Base-by-base conservation (phyloP, 345 rosid species). In the Acer negundo region DNA sequence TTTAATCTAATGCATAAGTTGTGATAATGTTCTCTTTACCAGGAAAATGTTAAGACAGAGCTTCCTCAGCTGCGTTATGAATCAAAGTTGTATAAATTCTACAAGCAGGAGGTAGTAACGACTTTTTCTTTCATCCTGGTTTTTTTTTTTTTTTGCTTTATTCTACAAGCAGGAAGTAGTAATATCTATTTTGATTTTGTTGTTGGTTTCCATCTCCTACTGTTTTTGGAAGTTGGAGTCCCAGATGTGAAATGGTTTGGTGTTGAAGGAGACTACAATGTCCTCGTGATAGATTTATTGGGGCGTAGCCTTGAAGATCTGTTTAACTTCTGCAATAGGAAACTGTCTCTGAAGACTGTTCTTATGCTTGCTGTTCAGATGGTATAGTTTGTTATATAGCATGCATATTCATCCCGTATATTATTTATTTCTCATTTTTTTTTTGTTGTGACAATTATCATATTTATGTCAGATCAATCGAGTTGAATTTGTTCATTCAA, bases 71-170 rank as follows among this genome's bases (percentile, higher is more conserved):
- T 95, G 81, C 88, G 86, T 9, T 92, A 92, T 70, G 98, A 95
- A 82, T 91, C 97, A 0, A 95, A 91, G 88, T 62, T 95, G 63
- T 95, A 93, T 82, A 95, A 89, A 79, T 85, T 95, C 90, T 95
- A 53, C 98, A 95, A 73, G 98, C 95, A 87, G 98, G 97, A 89
- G 93, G 98, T 95, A 93, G 98, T 95, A 89, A 82, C 81, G 63
- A 40, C 6, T 49, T 53, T 38, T 78, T 35, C 13, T 44, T 68
- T 62, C 47, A 8, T 63, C 35, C 49, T 10, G 3, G 4, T 55
- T 67, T 3, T 28, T 28, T 28, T 28, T 28, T 26, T 28, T 38
- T 7, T 11, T 13, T 49, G 28, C 67, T 74, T 44, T 58, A 17
- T 70, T 59, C 20, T 74, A 16, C 8, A 61, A 51, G 38, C 64